These are phyloP conservation scores for Termitomyces bulborhizus DNA, from an alignment of 768 basidiomycete genomes.

Conservation along the genomic window DNA sequence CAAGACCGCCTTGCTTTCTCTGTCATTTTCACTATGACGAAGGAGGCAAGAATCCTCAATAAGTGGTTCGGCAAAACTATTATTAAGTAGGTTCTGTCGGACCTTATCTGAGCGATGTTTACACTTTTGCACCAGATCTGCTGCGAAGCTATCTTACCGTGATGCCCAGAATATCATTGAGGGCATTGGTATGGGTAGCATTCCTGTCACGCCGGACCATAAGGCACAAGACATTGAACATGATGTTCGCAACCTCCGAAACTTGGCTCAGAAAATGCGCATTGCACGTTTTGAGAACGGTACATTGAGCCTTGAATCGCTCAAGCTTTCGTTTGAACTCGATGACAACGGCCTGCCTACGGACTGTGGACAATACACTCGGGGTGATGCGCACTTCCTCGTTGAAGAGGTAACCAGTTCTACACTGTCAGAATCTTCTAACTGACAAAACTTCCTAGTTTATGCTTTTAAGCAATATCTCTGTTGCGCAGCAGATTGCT, in stretches of 20 bases:
- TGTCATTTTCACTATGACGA: conserved; percentile 77
- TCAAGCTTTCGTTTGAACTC: conserved; percentile 69
- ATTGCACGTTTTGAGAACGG: conserved; percentile 74
- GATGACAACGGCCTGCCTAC: conserved; percentile 74
- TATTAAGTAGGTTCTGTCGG: conserved; percentile 55
- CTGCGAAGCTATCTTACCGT: conserved; percentile 77
- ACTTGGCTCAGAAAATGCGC: conserved; percentile 68
- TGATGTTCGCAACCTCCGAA: conserved; percentile 68
- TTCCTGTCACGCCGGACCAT: conserved; percentile 53
- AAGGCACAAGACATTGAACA: conserved; percentile 54
- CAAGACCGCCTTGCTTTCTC: conserved; percentile 91
- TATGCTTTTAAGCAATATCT: conserved; percentile 89
- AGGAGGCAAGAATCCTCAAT: conserved; percentile 74
- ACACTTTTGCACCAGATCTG: conserved; percentile 48
- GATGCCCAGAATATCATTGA: conserved; percentile 82
- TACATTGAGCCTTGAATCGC: conserved; percentile 63
- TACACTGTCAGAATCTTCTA: background rate
- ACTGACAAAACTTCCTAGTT: conserved; percentile 47
- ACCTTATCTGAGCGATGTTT: background rate
- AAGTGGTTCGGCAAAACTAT: conserved; percentile 95
- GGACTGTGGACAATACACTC: conserved; percentile 67
- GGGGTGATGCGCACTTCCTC: conserved; percentile 68
- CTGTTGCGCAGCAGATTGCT: conserved; percentile 90
- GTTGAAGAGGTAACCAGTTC: conserved; percentile 73
- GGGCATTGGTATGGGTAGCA: conserved; percentile 51